Evolutionary conservation across 2,329 filamentous ascomycete species (phyloP).

Genomic region (Nigrograna mackinnonii): DNA sequence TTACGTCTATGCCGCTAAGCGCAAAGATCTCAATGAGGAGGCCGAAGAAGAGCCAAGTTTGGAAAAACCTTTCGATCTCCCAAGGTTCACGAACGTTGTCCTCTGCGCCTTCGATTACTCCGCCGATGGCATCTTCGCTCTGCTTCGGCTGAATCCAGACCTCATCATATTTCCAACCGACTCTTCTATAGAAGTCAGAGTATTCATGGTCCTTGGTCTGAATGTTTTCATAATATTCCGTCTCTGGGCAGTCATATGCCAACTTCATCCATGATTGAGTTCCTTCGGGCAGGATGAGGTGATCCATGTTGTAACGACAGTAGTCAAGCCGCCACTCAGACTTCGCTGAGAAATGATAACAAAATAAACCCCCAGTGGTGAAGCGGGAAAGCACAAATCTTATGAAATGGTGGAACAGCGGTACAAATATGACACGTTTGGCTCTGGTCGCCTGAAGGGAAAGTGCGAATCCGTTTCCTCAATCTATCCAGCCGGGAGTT

Average conservation of each 20-base stretch:
- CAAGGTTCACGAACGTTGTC: conserved; percentile 9
- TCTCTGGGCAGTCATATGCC: conserved; percentile 10
- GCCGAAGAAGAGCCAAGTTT: conserved; percentile 16
- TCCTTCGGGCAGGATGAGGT: conserved; percentile 13
- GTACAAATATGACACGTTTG: too few relatives aligned
- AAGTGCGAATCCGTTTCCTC: too few relatives aligned
- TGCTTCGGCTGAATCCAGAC: conserved; percentile 11
- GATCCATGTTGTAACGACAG: conserved; percentile 12
- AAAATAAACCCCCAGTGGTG: too few relatives aligned
- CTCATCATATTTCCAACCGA: conserved; percentile 9
- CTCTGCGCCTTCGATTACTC: conserved; percentile 11
- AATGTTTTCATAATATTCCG: conserved; percentile 11
- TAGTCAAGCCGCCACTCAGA: too few relatives aligned
- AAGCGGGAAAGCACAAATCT: too few relatives aligned
- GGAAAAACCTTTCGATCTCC: conserved; percentile 12
- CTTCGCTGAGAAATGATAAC: too few relatives aligned
- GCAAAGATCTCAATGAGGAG: conserved; percentile 13
- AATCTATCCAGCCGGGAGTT: too few relatives aligned
- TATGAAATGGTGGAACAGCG: too few relatives aligned
- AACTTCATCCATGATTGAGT: conserved; percentile 10
- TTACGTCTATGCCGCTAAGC: conserved; percentile 9
- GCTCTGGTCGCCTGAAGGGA: too few relatives aligned
- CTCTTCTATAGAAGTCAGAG: conserved; percentile 7
- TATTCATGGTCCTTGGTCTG: conserved; percentile 4
- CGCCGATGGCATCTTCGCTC: conserved; percentile 10